Conservation (phyloP, 2,329 filamentous ascomycete genomes). For the Colletotrichum sp. region DNA sequence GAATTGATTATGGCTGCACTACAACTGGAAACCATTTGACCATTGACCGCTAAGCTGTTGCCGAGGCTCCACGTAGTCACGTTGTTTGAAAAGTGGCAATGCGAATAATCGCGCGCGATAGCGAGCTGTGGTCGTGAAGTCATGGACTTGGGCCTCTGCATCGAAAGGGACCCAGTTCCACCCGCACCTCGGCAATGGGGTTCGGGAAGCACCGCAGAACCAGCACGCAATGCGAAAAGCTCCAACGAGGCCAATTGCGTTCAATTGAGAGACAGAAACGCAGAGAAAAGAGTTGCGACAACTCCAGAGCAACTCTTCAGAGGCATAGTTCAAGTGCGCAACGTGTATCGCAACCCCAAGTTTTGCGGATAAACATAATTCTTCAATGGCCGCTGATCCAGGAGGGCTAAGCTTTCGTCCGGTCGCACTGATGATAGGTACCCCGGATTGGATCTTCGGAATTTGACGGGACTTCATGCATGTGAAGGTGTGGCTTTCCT, state of each 20-base stretch:
- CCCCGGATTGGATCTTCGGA: conserved; percentile 11
- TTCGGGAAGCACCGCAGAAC: not conserved
- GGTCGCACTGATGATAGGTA: conserved; percentile 7
- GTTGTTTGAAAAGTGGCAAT: not conserved
- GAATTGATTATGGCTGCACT: not conserved
- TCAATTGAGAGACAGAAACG: not conserved
- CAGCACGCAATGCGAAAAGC: not conserved
- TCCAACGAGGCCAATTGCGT: not conserved
- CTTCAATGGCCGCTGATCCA: not conserved
- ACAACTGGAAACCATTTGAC: not conserved
- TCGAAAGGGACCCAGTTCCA: conserved; percentile 8
- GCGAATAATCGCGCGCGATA: not conserved
- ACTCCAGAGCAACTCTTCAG: not conserved
- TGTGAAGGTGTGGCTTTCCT: not conserved
- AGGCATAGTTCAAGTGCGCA: not conserved
- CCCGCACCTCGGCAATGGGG: conserved; percentile 3
- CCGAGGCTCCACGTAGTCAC: not conserved
- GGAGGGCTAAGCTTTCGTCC: conserved; percentile 13
- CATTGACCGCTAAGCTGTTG: not conserved
- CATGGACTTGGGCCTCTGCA: conserved; percentile 9
- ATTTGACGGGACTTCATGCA: conserved; percentile 15
- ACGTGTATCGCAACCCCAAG: not conserved
- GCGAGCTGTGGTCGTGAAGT: conserved; percentile 5
- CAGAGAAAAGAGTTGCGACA: not conserved
- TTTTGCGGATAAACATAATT: not conserved